Percentiles rank a stretch among this genome's conserved stretches.
Evolutionary conservation across 108 stramenopile species (phyloP).

Genomic region (Stephanodiscus minutulus): DNA sequence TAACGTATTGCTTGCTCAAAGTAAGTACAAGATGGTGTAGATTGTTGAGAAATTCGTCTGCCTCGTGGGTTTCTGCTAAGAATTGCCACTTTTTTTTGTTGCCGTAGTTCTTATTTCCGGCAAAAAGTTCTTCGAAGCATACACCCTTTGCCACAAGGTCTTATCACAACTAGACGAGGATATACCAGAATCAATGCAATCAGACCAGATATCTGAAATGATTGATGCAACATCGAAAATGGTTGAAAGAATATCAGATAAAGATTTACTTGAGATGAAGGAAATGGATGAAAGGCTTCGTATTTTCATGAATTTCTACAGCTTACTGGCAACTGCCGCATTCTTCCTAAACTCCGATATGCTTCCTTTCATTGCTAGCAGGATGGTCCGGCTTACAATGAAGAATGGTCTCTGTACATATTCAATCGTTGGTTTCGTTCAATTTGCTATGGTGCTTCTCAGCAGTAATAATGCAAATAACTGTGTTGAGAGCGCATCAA

Average conservation of each 20-base stretch:
- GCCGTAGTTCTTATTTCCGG: neutral
- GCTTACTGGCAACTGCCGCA: neutral
- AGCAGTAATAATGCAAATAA: neutral
- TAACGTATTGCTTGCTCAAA: too few species aligned
- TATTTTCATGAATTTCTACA: constrained; percentile 27
- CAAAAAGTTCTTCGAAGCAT: neutral
- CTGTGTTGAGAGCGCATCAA: neutral
- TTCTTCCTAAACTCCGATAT: constrained; percentile 14
- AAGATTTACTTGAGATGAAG: constrained; percentile 21
- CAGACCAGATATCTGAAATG: neutral
- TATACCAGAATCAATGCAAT: constrained; percentile 14
- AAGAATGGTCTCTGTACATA: constrained; percentile 35
- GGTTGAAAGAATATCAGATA: neutral
- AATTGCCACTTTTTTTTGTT: neutral
- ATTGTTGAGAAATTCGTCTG: too few species aligned
- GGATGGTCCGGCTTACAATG: constrained; percentile 30
- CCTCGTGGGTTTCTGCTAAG: neutral
- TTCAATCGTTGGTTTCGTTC: constrained; percentile 13
- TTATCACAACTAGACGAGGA: constrained; percentile 33
- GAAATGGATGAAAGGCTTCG: constrained; percentile 5
- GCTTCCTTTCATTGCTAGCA: constrained; percentile 10
- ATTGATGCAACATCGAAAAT: constrained; percentile 8
- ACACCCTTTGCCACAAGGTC: constrained; percentile 14
- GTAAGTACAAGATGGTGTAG: neutral
- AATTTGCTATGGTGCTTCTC: constrained; percentile 17